These are phyloP conservation scores for Casuarina glauca DNA, from an alignment of 306 rosid genomes.

Conservation along the genomic window DNA sequence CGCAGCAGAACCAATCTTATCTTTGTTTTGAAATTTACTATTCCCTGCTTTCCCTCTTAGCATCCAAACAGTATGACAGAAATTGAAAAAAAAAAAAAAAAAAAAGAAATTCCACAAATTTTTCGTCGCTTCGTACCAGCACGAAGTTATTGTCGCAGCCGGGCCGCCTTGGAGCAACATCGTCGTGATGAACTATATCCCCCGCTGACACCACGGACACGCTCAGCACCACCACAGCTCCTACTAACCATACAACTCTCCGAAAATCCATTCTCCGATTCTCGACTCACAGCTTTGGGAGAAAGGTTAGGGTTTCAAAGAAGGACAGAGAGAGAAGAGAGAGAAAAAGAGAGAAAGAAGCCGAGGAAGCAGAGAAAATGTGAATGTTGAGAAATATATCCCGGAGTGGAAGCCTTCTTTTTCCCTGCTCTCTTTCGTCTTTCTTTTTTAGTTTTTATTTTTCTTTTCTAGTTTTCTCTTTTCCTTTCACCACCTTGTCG, in stretches of 20 bases:
- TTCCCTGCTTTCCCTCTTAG: slow-evolving; percentile 24
- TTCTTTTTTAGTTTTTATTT: background rate
- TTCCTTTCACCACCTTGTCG: slow-evolving; percentile 34
- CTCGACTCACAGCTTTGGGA: slow-evolving; percentile 9
- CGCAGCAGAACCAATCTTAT: background rate
- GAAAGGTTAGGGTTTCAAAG: slow-evolving; percentile 31
- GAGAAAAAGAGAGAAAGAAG: slow-evolving; percentile 12
- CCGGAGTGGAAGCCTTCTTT: background rate
- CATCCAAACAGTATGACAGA: slow-evolving; percentile 25
- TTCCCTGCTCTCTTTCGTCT: background rate
- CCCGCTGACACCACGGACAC: slow-evolving; percentile 63
- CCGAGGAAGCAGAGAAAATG: slow-evolving; percentile 32
- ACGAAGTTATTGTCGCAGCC: slow-evolving; percentile 92
- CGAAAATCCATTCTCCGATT: slow-evolving; percentile 50
- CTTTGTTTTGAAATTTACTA: slow-evolving; percentile 5
- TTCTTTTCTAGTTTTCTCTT: slow-evolving; percentile 5
- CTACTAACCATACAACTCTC: slow-evolving; percentile 34
- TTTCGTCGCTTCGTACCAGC: slow-evolving; percentile 50
- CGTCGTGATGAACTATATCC: slow-evolving; percentile 88
- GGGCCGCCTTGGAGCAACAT: slow-evolving; percentile 75
- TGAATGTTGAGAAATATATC: slow-evolving; percentile 20
- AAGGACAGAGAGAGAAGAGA: slow-evolving; percentile 7
- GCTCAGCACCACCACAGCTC: slow-evolving; percentile 38
- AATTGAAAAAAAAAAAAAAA: slow-evolving; percentile 2
- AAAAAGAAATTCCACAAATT: background rate